These are phyloP conservation scores for Deakozyma indianensis DNA, from an alignment of 805 yeast genomes.

Conservation along the genomic window DNA sequence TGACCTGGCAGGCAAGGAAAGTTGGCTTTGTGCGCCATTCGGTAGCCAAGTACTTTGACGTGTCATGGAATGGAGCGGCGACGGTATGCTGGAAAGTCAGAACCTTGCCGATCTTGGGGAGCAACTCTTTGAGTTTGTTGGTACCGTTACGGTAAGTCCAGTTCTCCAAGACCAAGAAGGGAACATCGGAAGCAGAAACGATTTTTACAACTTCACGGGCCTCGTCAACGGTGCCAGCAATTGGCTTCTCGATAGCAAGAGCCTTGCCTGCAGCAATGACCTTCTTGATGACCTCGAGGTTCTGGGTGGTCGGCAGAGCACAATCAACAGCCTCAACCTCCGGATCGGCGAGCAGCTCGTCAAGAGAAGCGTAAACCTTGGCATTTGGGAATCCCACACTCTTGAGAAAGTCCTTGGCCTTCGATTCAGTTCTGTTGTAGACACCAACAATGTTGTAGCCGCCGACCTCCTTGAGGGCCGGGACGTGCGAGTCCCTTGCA, in stretches of 20 bases:
- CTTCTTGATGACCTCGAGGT: slow-evolving; percentile 48
- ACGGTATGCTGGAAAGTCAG: slow-evolving; percentile 21
- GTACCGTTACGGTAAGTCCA: slow-evolving; percentile 66
- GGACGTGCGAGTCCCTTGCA: slow-evolving; percentile 74
- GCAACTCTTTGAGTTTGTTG: slow-evolving; percentile 34
- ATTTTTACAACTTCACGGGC: slow-evolving; percentile 68
- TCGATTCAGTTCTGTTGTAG: slow-evolving; percentile 68
- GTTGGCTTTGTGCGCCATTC: slow-evolving; percentile 83
- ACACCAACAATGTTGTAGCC: slow-evolving; percentile 51
- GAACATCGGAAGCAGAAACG: slow-evolving; percentile 44
- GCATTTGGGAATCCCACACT: slow-evolving; percentile 34
- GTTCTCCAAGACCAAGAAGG: slow-evolving; percentile 72
- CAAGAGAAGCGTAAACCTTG: slow-evolving; percentile 47
- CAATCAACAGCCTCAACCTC: slow-evolving; percentile 69
- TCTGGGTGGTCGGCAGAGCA: slow-evolving; percentile 76
- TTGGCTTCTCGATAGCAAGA: slow-evolving; percentile 75
- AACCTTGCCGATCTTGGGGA: slow-evolving; percentile 59
- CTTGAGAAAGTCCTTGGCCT: slow-evolving; percentile 69
- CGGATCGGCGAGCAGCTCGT: slow-evolving; percentile 51
- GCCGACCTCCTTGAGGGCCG: slow-evolving; percentile 37
- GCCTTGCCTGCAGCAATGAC: slow-evolving; percentile 71
- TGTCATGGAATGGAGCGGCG: slow-evolving; percentile 38
- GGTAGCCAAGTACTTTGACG: slow-evolving; percentile 41
- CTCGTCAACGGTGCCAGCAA: slow-evolving; percentile 72
- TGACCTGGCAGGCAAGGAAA: slow-evolving; percentile 83